Base-by-base conservation (phyloP, 2,329 filamentous ascomycete genomes). In the Paraconiothyrium sp. region DNA sequence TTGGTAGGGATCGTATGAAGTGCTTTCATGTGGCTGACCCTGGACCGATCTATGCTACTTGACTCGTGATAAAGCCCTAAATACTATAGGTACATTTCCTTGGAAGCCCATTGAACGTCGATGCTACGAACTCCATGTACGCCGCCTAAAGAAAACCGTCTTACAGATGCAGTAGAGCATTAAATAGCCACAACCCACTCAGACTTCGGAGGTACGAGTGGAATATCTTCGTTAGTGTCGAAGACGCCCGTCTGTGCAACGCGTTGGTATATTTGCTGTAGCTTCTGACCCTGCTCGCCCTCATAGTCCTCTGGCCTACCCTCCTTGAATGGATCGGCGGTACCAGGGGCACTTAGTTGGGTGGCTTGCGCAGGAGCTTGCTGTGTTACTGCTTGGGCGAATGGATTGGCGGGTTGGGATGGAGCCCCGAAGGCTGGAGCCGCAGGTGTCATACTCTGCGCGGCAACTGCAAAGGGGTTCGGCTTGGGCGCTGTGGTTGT, bases 151-250 rank as follows among this genome's bases (percentile, higher is more conserved):
- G 22, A 47, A 47, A 14, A 27, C 46, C 20, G 32, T 30, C 30
- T 32, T 48, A 48, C 46, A 48, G 8, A 14, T 48, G 11, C 16
- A 41, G 24, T 37, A 3, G 20, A 11, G 30, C 16, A 39, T 20
- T 48, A 27, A 8, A 61, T 24, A 24, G 60, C 51, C 30, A 67
- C 78, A 67, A 88, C 89, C 83, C 89, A 94, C 72, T 94, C 92
- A 63, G 88, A 84, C 78, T 89, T 89, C 0, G 94, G 94, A 22
- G 94, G 92, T 49, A 93, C 80, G 68, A 90, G 84, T 0, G 94
- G 94, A 81, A 97, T 90, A 7, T 89, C 71, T 0, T 89, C 90
- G 39, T 88, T 86, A 46, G 86, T 88, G 46, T 86, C 84, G 76
- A 97, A 97, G 35, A 76, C 78, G 0, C 92, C 92, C 22, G 86